Base-by-base conservation (phyloP, 23 red algal genomes). In the Gracilaria domingensis region DNA sequence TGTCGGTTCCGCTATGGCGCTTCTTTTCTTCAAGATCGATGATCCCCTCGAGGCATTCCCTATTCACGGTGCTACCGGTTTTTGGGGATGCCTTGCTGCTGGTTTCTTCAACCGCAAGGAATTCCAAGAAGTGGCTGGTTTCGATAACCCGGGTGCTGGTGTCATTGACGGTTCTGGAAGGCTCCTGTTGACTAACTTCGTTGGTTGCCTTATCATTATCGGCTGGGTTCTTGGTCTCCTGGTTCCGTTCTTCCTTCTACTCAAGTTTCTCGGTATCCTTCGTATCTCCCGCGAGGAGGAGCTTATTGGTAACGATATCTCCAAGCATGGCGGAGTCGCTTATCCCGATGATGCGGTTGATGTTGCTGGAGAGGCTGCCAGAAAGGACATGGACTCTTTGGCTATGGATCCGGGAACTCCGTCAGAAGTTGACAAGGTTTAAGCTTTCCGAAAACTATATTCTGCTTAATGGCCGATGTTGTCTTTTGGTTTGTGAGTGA, bases 41-140 rank as follows among this genome's bases (percentile, higher is more conserved):
- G 97, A 98, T 66, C 97, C 97, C 21, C 83, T 98, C 33, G 97
- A 95, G 60, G 97, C 97, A 0, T 93, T 95, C 81, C 86, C 97
- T 6, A 93, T 98, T 20, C 97, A 98, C 88, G 91, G 93, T 39
- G 84, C 89, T 42, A 49, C 89, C 4, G 97, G 97, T 12, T 66
- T 95, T 4, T 98, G 96, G 96, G 97, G 97, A 33, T 82, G 81
- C 48, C 12, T 98, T 28, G 70, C 82, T 13, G 57, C 66, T 30
- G 97, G 93, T 42, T 82, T 98, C 29, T 95, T 95, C 82, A 91
- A 94, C 65, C 83, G 84, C 28, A 58, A 78, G 37, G 30, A 36
- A 0, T 40, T 37, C 28, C 85, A 93, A 24, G 66, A 85, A 7
- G 49, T 87, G 80, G 83, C 93, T 54, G 93, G 90, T 20, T 93